Evolutionary conservation across 345 rosid species (phyloP), one percentile per base, ranked within the genome.

Genomic region (Arabidopsis arenosa): DNA sequence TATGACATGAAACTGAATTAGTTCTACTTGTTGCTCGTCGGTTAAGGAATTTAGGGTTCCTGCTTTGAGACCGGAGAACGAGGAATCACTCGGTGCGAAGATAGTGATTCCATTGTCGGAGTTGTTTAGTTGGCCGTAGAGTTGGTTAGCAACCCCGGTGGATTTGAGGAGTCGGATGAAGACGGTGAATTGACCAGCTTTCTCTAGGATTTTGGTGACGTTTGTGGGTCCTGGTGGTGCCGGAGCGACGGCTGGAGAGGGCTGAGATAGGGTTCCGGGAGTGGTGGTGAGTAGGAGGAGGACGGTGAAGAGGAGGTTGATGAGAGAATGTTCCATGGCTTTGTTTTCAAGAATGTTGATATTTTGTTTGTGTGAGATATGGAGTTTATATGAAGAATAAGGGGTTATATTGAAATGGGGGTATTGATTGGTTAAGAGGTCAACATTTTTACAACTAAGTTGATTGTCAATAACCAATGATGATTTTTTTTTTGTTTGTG

Each of bases 201-300:
- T 86, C 36, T 85, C 86, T 5, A 88, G 88, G 86, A 88, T 85
- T 56, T 87, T 86, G 26, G 86, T 80, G n/a, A 88, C 79, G 56
- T 85, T 83, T n/a, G 86, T 83, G 6, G 88, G 87, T 37, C 82
- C 80, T 5, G 83, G 10, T 28, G 82, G 85, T 8, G 79, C 74
- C 0, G 84, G 85, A 26, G 90, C 83, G 0, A 32, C 60, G 6
- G 84, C 80, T 39, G 80, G 68, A 33, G 69, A 32, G 10, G 73
- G 37, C 62, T 75, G 84, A 58, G 82, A 71, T 33, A 71, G 63
- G 17, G 63, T 66, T 68, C 72, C 78, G 33, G 80, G 73, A 68
- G 21, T 28, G 59, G 73, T 30, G 15, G 48, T 32, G 51, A 70
- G 81, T 64, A 41, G 71, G 65, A 63, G 74, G 56, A 37, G 59